These are phyloP conservation scores for Boletus vinaceobasis DNA, from an alignment of 768 basidiomycete species.

Conservation along the genomic window DNA sequence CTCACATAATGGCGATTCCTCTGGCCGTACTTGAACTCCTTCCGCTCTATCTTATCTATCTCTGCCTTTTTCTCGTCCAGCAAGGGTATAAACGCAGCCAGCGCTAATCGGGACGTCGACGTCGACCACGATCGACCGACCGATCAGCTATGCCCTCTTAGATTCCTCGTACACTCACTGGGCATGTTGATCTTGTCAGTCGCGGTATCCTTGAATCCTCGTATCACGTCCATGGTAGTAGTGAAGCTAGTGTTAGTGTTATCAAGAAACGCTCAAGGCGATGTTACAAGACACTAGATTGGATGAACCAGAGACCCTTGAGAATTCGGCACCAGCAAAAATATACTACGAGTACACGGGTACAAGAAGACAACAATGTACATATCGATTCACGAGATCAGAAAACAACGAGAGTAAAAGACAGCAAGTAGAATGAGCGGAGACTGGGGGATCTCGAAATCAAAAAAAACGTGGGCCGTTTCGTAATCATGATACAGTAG, in stretches of 20 bases:
- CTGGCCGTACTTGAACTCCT: conserved; percentile 55
- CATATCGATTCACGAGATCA: background rate
- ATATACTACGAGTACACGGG: background rate
- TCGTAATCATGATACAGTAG: background rate
- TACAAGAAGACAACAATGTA: background rate
- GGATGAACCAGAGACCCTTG: background rate
- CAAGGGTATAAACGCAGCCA: conserved; percentile 46
- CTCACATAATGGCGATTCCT: conserved; percentile 39
- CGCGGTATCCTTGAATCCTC: conserved; percentile 27
- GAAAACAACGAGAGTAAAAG: background rate
- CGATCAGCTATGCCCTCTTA: background rate
- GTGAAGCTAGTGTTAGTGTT: background rate
- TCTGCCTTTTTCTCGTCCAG: conserved; percentile 44
- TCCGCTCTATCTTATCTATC: conserved; percentile 47
- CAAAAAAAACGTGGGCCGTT: background rate
- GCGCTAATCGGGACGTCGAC: conserved; percentile 34
- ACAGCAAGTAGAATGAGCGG: background rate
- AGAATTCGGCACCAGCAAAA: too few species aligned
- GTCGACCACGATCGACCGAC: background rate
- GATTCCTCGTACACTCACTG: conserved; percentile 27
- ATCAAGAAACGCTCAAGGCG: too few species aligned
- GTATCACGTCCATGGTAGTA: conserved; percentile 36
- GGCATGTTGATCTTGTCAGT: conserved; percentile 32
- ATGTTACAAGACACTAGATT: too few species aligned
- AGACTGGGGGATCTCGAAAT: too few species aligned